phyloP scores from a whole-genome alignment of 2,329 filamentous ascomycete genomes.

The Bertia moriformis region DNA sequence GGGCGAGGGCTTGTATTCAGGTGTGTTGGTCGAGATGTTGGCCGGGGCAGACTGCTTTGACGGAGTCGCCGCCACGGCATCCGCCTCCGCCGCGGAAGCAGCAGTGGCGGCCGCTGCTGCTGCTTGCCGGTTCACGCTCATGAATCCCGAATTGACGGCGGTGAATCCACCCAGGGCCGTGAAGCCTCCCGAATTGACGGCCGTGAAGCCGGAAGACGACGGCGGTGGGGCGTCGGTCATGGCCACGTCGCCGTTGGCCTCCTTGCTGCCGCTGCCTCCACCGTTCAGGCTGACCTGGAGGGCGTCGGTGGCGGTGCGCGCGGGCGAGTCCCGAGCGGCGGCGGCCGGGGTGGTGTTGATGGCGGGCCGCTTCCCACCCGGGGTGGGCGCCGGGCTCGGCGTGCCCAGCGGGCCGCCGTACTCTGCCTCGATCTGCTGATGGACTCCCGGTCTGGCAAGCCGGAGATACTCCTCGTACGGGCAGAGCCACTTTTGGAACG shows the following conservation, averaged over 20 bases:
- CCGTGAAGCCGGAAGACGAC: not conserved
- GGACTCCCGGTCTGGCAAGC: constrained; percentile 85
- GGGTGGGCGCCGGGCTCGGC: constrained; percentile 54
- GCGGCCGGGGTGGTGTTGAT: constrained; percentile 20
- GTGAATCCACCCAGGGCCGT: too few relatives aligned
- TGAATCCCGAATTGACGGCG: constrained; percentile 29
- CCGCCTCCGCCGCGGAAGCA: not conserved
- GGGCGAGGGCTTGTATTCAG: not conserved
- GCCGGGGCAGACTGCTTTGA: not conserved
- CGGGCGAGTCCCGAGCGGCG: not conserved
- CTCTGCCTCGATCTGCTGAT: constrained; percentile 84
- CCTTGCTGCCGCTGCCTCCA: not conserved
- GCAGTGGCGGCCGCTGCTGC: too few relatives aligned
- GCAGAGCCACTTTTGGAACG: constrained; percentile 89
- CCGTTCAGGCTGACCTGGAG: not conserved
- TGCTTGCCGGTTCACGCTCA: constrained; percentile 47
- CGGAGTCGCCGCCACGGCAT: not conserved
- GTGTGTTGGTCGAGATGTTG: not conserved
- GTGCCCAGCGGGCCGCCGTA: constrained; percentile 79
- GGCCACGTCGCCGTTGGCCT: not conserved
- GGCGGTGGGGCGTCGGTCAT: not conserved
- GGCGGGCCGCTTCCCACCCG: constrained; percentile 51
- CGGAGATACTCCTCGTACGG: constrained; percentile 92
- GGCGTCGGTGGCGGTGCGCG: not conserved
- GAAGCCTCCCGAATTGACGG: not conserved